These are phyloP conservation scores for Durotheca rogersii DNA, from an alignment of 495 filamentous ascomycete species.

Conservation along the genomic window DNA sequence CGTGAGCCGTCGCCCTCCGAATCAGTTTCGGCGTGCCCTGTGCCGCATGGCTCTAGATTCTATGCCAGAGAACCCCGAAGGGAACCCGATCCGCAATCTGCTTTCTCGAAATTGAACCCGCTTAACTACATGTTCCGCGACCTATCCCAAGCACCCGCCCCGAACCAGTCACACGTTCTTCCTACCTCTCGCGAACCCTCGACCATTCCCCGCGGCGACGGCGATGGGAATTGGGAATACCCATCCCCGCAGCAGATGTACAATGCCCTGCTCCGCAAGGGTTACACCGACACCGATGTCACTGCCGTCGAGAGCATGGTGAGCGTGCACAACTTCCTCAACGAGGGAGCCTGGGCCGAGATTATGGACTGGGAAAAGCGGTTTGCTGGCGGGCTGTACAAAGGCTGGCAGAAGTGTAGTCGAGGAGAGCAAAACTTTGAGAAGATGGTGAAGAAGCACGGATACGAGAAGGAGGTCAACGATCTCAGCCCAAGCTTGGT, in stretches of 20 bases:
- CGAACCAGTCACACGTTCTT: conserved; percentile 68
- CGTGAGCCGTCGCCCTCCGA: conserved; percentile 48
- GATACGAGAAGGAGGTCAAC: conserved; percentile 41
- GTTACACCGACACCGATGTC: conserved; percentile 87
- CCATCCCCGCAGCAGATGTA: conserved; percentile 99
- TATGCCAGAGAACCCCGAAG: conserved; percentile 33
- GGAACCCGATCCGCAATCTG: conserved; percentile 43
- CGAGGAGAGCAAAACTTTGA: conserved; percentile 63
- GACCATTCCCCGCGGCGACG: conserved; percentile 81
- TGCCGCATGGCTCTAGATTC: conserved; percentile 45
- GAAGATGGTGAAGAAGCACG: conserved; percentile 36
- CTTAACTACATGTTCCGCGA: conserved; percentile 94
- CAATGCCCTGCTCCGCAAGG: conserved; percentile 93
- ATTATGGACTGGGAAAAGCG: conserved; percentile 88
- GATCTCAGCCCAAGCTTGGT: conserved; percentile 65
- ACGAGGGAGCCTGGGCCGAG: conserved; percentile 95
- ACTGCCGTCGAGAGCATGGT: conserved; percentile 98
- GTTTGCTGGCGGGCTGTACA: conserved; percentile 67
- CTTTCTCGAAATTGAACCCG: conserved; percentile 78
- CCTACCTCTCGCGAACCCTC: conserved; percentile 76
- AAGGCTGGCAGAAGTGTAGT: conserved; percentile 73
- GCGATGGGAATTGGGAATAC: conserved; percentile 88
- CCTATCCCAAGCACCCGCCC: conserved; percentile 74
- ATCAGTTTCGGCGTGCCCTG: conserved; percentile 54
- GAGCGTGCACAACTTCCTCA: conserved; percentile 94